Percentiles rank a stretch among this genome's conserved stretches.
Evolutionary conservation across 345 rosid species (phyloP).

Genomic region (Noccaea bulbosa): DNA sequence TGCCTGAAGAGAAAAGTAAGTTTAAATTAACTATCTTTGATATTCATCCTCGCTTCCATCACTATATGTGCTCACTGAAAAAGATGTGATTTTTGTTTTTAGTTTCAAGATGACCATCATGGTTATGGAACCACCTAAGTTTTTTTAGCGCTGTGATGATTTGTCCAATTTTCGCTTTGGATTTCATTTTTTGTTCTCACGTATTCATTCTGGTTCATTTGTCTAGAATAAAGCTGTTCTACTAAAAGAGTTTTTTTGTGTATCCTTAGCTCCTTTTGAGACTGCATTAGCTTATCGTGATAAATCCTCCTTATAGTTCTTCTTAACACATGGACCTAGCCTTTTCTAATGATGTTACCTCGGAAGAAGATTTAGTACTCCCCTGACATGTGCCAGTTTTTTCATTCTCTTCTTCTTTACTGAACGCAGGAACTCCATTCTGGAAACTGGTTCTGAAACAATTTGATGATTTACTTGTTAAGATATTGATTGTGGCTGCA

Average conservation of each 20-base stretch:
- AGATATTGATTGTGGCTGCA: conserved; percentile 96
- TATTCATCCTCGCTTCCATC: conserved; percentile 30
- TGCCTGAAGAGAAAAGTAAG: conserved; percentile 95
- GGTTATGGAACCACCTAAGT: conserved; percentile 20
- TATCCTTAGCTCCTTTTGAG: conserved; percentile 12
- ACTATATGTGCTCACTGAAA: conserved; percentile 4
- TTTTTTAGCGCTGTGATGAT: conserved; percentile 11
- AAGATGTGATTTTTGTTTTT: not conserved
- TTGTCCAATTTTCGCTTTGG: not conserved
- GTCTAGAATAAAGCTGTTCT: not conserved
- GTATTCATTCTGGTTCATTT: conserved; percentile 8
- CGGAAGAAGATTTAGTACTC: conserved; percentile 1
- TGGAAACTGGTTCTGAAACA: conserved; percentile 98
- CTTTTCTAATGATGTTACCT: conserved; percentile 4
- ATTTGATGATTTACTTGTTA: conserved; percentile 97
- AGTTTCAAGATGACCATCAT: conserved; percentile 20
- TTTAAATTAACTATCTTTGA: conserved; percentile 27
- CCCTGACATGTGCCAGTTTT: conserved; percentile 14
- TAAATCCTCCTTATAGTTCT: conserved; percentile 12
- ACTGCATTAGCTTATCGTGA: conserved; percentile 8
- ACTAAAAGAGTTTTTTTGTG: conserved; percentile 7
- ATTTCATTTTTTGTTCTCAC: conserved; percentile 17
- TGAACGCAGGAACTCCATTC: conserved; percentile 82
- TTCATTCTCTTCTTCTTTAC: conserved; percentile 27
- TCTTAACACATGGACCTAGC: conserved; percentile 16